Conservation (phyloP, 1,284 basidiomycete genomes). For the Entoloma clypeatum region DNA sequence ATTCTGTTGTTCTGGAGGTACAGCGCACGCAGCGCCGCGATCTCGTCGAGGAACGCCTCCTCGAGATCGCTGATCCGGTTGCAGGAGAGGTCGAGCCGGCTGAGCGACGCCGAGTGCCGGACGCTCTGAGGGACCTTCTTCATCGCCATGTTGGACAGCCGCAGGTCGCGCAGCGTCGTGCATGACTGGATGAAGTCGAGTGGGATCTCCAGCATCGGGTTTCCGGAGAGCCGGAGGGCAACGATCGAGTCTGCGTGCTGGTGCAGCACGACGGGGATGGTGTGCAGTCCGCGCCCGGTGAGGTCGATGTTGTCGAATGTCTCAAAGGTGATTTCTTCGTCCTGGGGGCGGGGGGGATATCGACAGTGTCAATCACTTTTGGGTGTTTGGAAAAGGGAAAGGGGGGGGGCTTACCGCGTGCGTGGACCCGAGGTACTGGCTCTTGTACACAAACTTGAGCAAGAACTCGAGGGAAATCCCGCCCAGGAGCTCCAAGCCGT, state of each 20-base stretch:
- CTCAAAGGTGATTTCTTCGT: constrained; percentile 74
- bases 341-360: constrained; percentile 29
- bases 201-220: constrained; percentile 95
- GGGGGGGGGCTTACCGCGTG: constrained; percentile 31
- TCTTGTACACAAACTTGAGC: constrained; percentile 86
- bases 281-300: constrained; percentile 78
- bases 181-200: constrained; percentile 96
- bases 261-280: constrained; percentile 90
- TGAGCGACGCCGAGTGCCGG: constrained; percentile 70
- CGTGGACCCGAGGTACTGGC: constrained; percentile 63
- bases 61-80: constrained; percentile 92
- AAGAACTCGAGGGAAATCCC: constrained; percentile 84
- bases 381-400: constrained; percentile 5
- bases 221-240: constrained; percentile 87
- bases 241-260: constrained; percentile 84
- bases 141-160: constrained; percentile 91
- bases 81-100: constrained; percentile 87
- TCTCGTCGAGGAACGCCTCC: constrained; percentile 79
- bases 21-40: constrained; percentile 71
- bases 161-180: constrained; percentile 78
- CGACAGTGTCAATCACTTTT: not conserved
- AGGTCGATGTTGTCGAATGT: constrained; percentile 85
- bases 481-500: constrained; percentile 79
- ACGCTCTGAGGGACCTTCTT: constrained; percentile 90
- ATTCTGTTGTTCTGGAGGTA: constrained; percentile 93